Base-by-base conservation (phyloP, 2,329 filamentous ascomycete genomes). In the Phyllosticta citrichinensis region DNA sequence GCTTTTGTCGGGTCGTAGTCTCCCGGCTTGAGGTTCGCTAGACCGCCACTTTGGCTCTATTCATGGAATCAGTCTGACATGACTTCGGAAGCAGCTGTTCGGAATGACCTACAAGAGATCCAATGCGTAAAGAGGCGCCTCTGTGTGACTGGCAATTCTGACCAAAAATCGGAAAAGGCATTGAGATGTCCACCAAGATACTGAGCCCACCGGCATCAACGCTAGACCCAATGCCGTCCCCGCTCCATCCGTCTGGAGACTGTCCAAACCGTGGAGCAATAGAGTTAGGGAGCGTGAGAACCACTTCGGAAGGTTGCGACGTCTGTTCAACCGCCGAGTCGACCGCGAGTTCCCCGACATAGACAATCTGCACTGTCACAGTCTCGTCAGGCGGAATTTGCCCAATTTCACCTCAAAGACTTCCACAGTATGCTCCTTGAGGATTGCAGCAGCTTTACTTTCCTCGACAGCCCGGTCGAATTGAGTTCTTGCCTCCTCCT, bases 201-300 rank as follows among this genome's bases (percentile, higher is more conserved):
- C 14, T 11, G 11, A 40, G 3, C 14, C 33, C 33, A 14, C 14
- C 33, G 2, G 11, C 33, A 40, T 40, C 11, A 17, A 40, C 33
- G 10, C 11, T 14, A 5, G 33, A 40, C 10, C 33, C 33, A 17
- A 40, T 14, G 11, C 14, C 33, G 14, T 40, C 33, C 33, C 33
- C 8, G 11, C 33, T 40, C 14, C 11, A 40, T 17, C 33, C 22
- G 19, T 22, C 12, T 30, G 63, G 63, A 3, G 50, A 55, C 11
- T 20, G 22, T 5, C 63, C 65, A 52, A 65, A 66, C 14, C 65
- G 20, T 14, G 65, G 65, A 14, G 65, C 65, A 8, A 66, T 57
- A 1, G 62, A 64, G 11, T 62, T 63, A 5, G 65, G 65, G 17
- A 65, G 9, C 2, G 61, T 66, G n/a, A 66, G 30, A 5, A 61